These are phyloP conservation scores for Retiboletus flavoniger DNA, from an alignment of 1,284 basidiomycete species.

Conservation along the genomic window DNA sequence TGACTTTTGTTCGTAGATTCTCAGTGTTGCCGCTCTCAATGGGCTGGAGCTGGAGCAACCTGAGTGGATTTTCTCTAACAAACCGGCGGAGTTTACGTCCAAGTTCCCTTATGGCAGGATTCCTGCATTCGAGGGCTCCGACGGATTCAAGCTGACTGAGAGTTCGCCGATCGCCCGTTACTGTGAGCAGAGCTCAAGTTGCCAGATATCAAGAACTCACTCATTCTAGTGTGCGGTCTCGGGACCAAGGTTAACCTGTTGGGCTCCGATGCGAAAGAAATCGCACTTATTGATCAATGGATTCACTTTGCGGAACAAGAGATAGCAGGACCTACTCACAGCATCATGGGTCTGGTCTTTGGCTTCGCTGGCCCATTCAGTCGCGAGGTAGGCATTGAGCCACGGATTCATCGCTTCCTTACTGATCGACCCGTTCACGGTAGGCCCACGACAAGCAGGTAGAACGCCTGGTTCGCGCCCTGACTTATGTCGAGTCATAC, in stretches of 20 bases:
- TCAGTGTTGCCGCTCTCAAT: constrained; percentile 16
- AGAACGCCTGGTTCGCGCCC: not conserved
- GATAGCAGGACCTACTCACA: constrained; percentile 16
- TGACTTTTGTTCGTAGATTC: constrained; percentile 1
- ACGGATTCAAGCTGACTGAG: constrained; percentile 53
- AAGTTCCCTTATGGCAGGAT: constrained; percentile 49
- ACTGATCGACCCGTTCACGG: not conserved
- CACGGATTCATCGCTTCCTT: accelerated
- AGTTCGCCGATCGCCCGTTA: constrained; percentile 54
- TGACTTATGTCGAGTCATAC: not conserved
- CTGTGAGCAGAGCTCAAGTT: constrained; percentile 32
- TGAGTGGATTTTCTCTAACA: constrained; percentile 30
- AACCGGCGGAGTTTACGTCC: constrained; percentile 39
- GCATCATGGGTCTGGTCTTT: not conserved
- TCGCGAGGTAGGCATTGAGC: constrained; percentile 1
- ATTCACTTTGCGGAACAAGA: constrained; percentile 49
- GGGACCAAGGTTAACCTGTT: constrained; percentile 48
- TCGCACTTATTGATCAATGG: constrained; percentile 53
- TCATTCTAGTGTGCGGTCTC: constrained; percentile 42
- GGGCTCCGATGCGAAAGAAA: constrained; percentile 44
- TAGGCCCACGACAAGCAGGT: not conserved
- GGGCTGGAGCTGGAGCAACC: constrained; percentile 12
- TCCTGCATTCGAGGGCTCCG: constrained; percentile 50
- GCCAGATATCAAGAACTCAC: not conserved
- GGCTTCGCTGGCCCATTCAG: constrained; percentile 1